Evolutionary conservation across 441 rosid genomes (phyloP).

Genomic region (Gossypium aridum): DNA sequence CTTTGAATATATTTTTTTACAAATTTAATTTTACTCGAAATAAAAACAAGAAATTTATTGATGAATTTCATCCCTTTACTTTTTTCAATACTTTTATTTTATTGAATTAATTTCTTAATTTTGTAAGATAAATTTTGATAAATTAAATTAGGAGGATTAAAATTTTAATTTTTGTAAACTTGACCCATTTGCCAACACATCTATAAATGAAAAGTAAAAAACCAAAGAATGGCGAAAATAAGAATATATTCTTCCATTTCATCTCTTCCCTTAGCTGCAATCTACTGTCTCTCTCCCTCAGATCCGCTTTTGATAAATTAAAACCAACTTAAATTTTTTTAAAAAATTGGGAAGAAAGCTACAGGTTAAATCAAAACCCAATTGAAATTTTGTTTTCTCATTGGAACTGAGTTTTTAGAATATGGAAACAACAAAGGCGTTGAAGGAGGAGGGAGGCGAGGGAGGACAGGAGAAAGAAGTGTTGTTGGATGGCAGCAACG

Average conservation of each 20-base stretch:
- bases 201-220: neutral
- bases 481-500: conserved; percentile 11
- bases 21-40: no score
- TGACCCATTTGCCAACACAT: neutral
- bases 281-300: neutral
- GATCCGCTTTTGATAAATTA: neutral
- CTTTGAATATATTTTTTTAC: no score
- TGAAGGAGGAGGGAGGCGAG: conserved; percentile 29
- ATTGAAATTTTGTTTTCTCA: neutral
- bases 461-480: conserved; percentile 32
- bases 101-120: no score
- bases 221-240: neutral
- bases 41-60: no score
- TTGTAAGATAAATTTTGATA: neutral
- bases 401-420: conserved; percentile 15
- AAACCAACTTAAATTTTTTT: neutral
- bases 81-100: no score
- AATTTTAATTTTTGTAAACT: neutral
- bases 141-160: neutral
- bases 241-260: neutral
- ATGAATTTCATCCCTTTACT: no score
- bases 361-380: neutral
- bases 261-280: neutral
- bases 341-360: neutral
- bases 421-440: conserved; percentile 17